Conservation (phyloP, 2,329 filamentous ascomycete species). For the Aspergillus alliaceus region DNA sequence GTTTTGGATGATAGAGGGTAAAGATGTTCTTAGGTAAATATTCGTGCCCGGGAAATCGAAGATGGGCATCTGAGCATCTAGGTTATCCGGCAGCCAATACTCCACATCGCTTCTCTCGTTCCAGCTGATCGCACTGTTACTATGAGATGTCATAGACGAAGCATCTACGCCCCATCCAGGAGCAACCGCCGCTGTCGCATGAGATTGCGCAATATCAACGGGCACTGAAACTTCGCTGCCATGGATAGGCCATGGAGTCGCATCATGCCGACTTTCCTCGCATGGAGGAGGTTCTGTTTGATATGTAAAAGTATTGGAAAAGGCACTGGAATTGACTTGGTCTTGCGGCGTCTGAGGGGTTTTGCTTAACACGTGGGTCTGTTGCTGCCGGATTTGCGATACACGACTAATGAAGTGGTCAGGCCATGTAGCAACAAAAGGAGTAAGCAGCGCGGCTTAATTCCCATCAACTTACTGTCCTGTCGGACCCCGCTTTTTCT, state of each 20-base stretch:
- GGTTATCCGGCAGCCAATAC: slow-evolving; percentile 37
- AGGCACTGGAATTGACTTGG: slow-evolving; percentile 11
- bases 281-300: slow-evolving; percentile 20
- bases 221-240: slow-evolving; percentile 20
- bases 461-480: slow-evolving; percentile 32
- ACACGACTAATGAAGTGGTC: slow-evolving; percentile 30
- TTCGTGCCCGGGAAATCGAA: slow-evolving; percentile 36
- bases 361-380: slow-evolving; percentile 24
- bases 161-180: slow-evolving; percentile 24
- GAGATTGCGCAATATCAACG: slow-evolving; percentile 22
- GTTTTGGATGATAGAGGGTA: slow-evolving; percentile 34
- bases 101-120: slow-evolving; percentile 31
- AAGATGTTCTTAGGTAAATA: slow-evolving; percentile 34
- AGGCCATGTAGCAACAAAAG: not conserved
- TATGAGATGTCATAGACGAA: slow-evolving; percentile 21
- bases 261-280: slow-evolving; percentile 20
- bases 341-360: slow-evolving; percentile 10
- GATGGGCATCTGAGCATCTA: slow-evolving; percentile 34
- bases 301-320: slow-evolving; percentile 23
- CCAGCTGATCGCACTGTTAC: slow-evolving; percentile 24
- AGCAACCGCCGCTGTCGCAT: slow-evolving; percentile 17
- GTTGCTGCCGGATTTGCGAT: slow-evolving; percentile 38
- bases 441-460: not conserved
- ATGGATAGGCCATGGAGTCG: slow-evolving; percentile 22
- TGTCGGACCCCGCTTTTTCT: slow-evolving; percentile 43